Percentiles rank a stretch among this genome's conserved stretches.
Conservation (phyloP, 1,139 yeast species). For the Torulaspora globosa region DNA sequence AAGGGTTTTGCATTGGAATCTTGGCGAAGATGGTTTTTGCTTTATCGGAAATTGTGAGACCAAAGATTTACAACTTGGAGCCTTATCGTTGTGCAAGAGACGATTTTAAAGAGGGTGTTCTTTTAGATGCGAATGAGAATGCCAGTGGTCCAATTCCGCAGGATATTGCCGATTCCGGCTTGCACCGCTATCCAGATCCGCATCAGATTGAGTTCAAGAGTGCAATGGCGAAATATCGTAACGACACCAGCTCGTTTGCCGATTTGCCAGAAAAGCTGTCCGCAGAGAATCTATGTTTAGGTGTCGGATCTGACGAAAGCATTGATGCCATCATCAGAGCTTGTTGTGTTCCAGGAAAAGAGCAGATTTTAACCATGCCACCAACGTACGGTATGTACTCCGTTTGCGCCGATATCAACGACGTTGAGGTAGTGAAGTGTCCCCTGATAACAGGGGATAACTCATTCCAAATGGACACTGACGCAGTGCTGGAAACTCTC, state of each 20-base stretch:
- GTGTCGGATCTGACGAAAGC: conserved; percentile 97
- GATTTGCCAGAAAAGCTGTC: conserved; percentile 39
- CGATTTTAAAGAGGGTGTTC: conserved; percentile 78
- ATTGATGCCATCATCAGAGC: conserved; percentile 86
- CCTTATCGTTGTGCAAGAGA: conserved; percentile 97
- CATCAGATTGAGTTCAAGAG: conserved; percentile 79
- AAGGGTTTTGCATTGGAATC: neutral
- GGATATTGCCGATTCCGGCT: conserved; percentile 46
- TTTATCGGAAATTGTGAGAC: conserved; percentile 54
- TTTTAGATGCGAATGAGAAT: conserved; percentile 93
- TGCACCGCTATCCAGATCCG: conserved; percentile 95
- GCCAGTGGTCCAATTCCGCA: conserved; percentile 82
- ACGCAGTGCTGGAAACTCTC: conserved; percentile 52
- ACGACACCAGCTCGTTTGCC: conserved; percentile 41
- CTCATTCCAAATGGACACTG: conserved; percentile 63
- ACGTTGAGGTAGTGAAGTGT: conserved; percentile 69
- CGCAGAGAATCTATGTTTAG: conserved; percentile 76
- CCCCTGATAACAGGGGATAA: conserved; percentile 51
- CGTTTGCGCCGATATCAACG: conserved; percentile 86
- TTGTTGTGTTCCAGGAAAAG: conserved; percentile 75
- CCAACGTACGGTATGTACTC: conserved; percentile 98
- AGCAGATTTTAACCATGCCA: conserved; percentile 80
- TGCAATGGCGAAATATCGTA: conserved; percentile 68
- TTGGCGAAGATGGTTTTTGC: conserved; percentile 26
- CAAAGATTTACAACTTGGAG: conserved; percentile 72